phyloP scores from a whole-genome alignment of 148 eudicot genomes.

The Rhododendron henanense region DNA sequence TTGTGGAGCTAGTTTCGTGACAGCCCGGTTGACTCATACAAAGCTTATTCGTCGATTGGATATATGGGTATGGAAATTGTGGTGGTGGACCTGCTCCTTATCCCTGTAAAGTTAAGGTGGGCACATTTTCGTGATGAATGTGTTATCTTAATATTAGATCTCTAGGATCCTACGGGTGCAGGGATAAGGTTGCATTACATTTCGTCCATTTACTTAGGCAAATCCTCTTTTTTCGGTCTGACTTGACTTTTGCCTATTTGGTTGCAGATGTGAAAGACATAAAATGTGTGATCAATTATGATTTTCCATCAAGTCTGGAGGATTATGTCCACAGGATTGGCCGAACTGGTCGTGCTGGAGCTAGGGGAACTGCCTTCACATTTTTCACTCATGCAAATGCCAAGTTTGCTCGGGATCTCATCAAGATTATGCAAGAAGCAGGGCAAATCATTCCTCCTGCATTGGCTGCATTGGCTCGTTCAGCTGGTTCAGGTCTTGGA shows the following conservation, averaged over 20 bases:
- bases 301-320: slow-evolving; percentile 86
- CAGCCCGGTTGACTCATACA: slow-evolving; percentile 80
- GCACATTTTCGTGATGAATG: slow-evolving; percentile 73
- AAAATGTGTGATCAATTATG: slow-evolving; percentile 91
- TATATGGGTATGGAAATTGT: slow-evolving; percentile 38
- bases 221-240: slow-evolving; percentile 2
- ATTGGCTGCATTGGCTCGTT: slow-evolving; percentile 60
- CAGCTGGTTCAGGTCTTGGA: slow-evolving; percentile 43
- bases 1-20: slow-evolving; percentile 72
- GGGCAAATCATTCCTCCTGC: slow-evolving; percentile 78
- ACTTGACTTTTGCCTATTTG: slow-evolving; percentile 11
- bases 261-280: slow-evolving; percentile 98
- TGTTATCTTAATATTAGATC: slow-evolving; percentile 64
- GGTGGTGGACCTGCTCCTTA: slow-evolving; percentile 87
- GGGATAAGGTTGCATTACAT: slow-evolving; percentile 84
- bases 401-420: slow-evolving; percentile 66
- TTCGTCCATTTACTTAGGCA: background rate
- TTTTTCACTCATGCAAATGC: slow-evolving; percentile 91
- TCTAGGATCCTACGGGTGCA: slow-evolving; percentile 52
- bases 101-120: slow-evolving; percentile 99
- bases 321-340: slow-evolving; percentile 99
- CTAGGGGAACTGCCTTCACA: slow-evolving; percentile 80
- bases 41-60: slow-evolving; percentile 49
- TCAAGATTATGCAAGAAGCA: slow-evolving; percentile 93
- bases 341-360: slow-evolving; percentile 98